phyloP scores from a whole-genome alignment of 345 rosid genomes.

The Lepidium didymum region DNA sequence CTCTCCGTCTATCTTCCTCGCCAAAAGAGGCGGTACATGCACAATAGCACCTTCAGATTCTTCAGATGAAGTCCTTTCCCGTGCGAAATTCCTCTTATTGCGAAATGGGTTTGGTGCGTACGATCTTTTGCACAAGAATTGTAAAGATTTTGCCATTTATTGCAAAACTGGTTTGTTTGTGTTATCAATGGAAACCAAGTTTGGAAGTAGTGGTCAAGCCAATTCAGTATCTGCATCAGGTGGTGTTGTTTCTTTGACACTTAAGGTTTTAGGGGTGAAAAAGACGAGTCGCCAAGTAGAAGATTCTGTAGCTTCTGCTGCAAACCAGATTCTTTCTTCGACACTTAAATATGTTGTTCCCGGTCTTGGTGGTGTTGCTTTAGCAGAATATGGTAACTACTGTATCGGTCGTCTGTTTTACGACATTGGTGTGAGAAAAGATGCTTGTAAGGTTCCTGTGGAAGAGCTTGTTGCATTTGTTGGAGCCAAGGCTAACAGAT shows the following conservation, averaged over 20 bases:
- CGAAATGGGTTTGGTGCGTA: conserved; percentile 66
- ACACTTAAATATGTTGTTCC: conserved; percentile 47
- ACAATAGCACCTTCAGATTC: conserved; percentile 62
- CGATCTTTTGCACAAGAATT: conserved; percentile 57
- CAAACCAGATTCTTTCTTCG: conserved; percentile 19
- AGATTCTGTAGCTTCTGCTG: conserved; percentile 23
- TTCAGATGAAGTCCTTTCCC: conserved; percentile 43
- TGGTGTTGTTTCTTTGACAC: conserved; percentile 23
- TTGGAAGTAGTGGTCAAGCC: conserved; percentile 74
- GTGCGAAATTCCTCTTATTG: conserved; percentile 48
- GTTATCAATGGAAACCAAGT: conserved; percentile 33
- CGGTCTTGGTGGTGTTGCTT: conserved; percentile 54
- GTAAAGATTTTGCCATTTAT: conserved; percentile 81
- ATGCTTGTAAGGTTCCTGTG: conserved; percentile 34
- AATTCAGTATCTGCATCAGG: conserved; percentile 36
- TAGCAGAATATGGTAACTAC: conserved; percentile 26
- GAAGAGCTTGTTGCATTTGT: conserved; percentile 16
- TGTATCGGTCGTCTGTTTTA: conserved; percentile 35
- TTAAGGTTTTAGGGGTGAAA: conserved; percentile 3
- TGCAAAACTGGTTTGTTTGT: conserved; percentile 68
- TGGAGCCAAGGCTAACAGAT: background rate
- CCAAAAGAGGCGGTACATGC: conserved; percentile 78
- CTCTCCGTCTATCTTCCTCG: conserved; percentile 44
- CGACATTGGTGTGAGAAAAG: conserved; percentile 61
- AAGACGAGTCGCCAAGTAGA: background rate